Conservation (phyloP, 2,329 filamentous ascomycete species). For the Cercospora zeae-maydis region DNA sequence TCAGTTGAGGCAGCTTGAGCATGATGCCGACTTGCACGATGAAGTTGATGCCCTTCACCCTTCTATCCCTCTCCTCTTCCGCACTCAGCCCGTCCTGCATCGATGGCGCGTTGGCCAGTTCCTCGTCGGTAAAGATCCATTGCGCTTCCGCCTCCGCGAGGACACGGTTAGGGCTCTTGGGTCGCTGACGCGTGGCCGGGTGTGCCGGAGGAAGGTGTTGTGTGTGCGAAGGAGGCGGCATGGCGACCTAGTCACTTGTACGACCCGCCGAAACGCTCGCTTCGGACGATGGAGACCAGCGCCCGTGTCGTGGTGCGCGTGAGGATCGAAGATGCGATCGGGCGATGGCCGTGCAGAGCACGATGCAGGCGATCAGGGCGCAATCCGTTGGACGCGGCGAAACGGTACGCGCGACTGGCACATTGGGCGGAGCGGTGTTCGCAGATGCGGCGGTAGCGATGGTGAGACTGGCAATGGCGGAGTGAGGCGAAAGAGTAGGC, state of each 20-base stretch:
- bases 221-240: conserved; percentile 22
- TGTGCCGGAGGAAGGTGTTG: conserved; percentile 38
- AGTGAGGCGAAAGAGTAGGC: not conserved
- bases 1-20: conserved; percentile 86
- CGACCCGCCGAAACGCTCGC: not conserved
- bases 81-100: conserved; percentile 75
- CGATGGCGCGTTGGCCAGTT: conserved; percentile 78
- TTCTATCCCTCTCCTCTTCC: conserved; percentile 72
- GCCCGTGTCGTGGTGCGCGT: not conserved
- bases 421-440: not conserved
- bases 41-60: conserved; percentile 93
- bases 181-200: conserved; percentile 38
- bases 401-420: not conserved
- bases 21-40: conserved; percentile 91
- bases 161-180: conserved; percentile 42
- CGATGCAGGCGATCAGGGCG: not conserved
- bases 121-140: conserved; percentile 85
- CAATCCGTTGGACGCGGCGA: not conserved
- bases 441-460: not conserved
- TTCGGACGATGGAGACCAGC: not conserved
- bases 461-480: not conserved
- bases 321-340: conserved; percentile 3
- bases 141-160: conserved; percentile 61
- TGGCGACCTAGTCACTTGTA: not conserved
- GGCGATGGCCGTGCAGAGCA: not conserved